Evolutionary conservation across 164 flowering plant species (phyloP).

Genomic region (Magnolia kwangsiensis): DNA sequence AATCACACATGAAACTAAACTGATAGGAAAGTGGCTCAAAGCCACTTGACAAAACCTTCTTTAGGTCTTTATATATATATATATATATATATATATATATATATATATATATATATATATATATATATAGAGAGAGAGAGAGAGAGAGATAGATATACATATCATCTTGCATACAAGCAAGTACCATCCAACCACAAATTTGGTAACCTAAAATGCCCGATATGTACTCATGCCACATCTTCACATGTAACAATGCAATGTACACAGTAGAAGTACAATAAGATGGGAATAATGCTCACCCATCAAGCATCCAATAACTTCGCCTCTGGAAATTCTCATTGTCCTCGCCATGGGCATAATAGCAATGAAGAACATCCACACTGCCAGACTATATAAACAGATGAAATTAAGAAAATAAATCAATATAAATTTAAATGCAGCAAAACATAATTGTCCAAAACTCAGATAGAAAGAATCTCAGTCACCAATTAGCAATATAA

Average conservation of each 20-base stretch:
- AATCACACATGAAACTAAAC: too few species aligned
- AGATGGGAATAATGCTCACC: conserved; percentile 41
- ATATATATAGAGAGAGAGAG: too few species aligned
- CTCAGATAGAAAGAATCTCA: not conserved
- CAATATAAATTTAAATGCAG: not conserved
- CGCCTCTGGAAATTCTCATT: conserved; percentile 84
- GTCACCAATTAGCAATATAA: not conserved
- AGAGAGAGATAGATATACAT: too few species aligned
- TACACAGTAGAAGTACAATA: not conserved
- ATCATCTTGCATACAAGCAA: too few species aligned
- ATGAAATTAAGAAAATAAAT: not conserved
- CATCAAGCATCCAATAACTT: conserved; percentile 95
- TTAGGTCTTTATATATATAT: too few species aligned
- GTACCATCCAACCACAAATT: not conserved
- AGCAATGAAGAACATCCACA: conserved; percentile 88
- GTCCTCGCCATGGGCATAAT: conserved; percentile 96
- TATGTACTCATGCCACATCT: not conserved
- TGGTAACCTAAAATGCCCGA: not conserved
- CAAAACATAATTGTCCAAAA: not conserved
- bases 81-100: too few species aligned
- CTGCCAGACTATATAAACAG: conserved; percentile 60
- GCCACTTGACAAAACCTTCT: too few species aligned
- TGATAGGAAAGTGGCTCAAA: too few species aligned
- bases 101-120: too few species aligned
- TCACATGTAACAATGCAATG: not conserved